Evolutionary conservation across 2,329 filamentous ascomycete genomes (phyloP).

Genomic region (Colletotrichum phormii): DNA sequence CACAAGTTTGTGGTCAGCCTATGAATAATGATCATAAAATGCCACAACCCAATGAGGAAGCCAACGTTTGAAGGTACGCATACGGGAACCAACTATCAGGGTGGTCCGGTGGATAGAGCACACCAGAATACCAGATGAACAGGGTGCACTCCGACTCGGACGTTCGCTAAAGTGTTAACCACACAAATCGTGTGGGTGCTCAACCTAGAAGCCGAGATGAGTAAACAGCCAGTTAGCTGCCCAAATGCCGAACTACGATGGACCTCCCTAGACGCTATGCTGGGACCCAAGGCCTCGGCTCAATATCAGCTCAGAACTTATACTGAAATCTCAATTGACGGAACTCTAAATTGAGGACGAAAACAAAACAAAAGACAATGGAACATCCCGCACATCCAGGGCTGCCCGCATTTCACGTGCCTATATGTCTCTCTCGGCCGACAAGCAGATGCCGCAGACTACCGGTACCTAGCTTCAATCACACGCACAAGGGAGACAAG

Average conservation of each 20-base stretch:
- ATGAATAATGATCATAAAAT: no score
- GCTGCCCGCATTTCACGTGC: slow-evolving; percentile 32
- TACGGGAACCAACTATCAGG: neutral
- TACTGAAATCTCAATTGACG: slow-evolving; percentile 8
- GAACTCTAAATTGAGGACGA: slow-evolving; percentile 5
- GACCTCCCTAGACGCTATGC: neutral
- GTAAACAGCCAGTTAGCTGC: neutral
- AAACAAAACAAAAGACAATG: slow-evolving; percentile 5
- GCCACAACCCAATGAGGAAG: neutral
- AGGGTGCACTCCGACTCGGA: neutral
- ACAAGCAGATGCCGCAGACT: neutral
- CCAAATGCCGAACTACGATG: slow-evolving; percentile 19
- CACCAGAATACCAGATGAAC: neutral
- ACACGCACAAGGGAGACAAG: slow-evolving; percentile 5
- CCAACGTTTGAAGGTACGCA: no score
- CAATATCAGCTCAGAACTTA: neutral
- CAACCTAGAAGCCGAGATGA: neutral
- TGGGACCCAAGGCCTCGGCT: slow-evolving; percentile 21
- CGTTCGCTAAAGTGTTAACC: neutral
- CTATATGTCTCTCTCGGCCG: slow-evolving; percentile 25
- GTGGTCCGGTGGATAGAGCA: neutral
- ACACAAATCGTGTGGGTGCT: neutral
- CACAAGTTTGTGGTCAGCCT: no score
- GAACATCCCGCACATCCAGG: slow-evolving; percentile 5
- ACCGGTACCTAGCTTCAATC: neutral